Percentiles rank a stretch among this genome's conserved stretches.
These are phyloP conservation scores for Apocynum venetum DNA, from an alignment of 257 asterid genomes.

Conservation along the genomic window DNA sequence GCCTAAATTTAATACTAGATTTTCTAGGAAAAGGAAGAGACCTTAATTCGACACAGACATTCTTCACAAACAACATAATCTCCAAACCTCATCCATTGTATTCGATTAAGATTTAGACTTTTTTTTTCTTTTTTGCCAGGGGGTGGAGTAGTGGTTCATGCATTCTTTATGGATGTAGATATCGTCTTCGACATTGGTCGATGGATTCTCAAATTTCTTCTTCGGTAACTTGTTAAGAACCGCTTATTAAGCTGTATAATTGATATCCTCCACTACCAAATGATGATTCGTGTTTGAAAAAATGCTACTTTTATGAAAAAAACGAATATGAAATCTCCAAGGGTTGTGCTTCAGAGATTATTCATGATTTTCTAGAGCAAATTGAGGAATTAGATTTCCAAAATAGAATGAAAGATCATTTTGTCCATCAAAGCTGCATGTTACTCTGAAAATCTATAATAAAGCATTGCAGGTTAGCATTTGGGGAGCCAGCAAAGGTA, in stretches of 20 bases:
- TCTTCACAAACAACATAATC: background rate
- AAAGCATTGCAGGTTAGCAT: no score
- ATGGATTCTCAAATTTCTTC: constrained; percentile 59
- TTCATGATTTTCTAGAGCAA: constrained; percentile 50
- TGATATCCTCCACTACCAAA: constrained; percentile 39
- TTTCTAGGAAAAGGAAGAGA: background rate
- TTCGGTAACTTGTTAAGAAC: constrained; percentile 50
- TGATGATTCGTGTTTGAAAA: constrained; percentile 28
- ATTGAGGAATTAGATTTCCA: constrained; percentile 43
- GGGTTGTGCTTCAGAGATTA: constrained; percentile 36
- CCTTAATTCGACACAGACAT: background rate
- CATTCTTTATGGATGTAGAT: constrained; percentile 11
- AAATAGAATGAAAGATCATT: constrained; percentile 20
- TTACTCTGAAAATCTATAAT: background rate
- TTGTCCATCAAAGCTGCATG: constrained; percentile 50
- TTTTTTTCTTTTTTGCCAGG: background rate
- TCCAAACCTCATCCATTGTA: background rate
- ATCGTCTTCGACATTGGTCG: constrained; percentile 41
- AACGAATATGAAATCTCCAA: constrained; percentile 37
- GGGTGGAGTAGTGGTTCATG: background rate
- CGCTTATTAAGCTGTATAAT: constrained; percentile 33
- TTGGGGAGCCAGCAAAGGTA: no score
- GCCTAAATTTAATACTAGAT: background rate
- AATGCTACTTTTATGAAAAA: constrained; percentile 35
- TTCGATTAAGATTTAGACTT: background rate